Evolutionary conservation across 2,329 filamentous ascomycete genomes (phyloP).

Genomic region (Phialemoniopsis sp.): DNA sequence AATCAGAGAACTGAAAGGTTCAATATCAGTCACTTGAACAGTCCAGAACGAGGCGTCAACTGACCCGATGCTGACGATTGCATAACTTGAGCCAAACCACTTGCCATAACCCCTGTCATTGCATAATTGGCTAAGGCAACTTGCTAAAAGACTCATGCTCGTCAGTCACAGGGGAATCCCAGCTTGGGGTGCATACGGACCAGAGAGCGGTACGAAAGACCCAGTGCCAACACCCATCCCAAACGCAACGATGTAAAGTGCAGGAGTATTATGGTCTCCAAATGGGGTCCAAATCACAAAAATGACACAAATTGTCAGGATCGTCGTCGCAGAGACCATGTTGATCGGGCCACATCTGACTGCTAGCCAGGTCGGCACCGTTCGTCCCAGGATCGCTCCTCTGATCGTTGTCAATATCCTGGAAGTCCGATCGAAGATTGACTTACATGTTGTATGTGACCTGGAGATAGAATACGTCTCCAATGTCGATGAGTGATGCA

Average conservation of each 20-base stretch:
- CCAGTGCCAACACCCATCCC: conserved; percentile 22
- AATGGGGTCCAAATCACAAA: conserved; percentile 19
- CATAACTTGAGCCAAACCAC: conserved; percentile 21
- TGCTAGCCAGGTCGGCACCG: conserved; percentile 16
- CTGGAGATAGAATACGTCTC: conserved; percentile 19
- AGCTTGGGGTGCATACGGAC: conserved; percentile 7
- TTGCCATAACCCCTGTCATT: conserved; percentile 15
- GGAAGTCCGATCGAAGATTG: not conserved
- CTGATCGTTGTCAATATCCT: conserved; percentile 7
- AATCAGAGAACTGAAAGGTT: conserved; percentile 9
- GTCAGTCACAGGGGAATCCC: not conserved
- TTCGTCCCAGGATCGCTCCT: conserved; percentile 20
- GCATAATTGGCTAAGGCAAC: conserved; percentile 19
- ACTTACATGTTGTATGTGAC: conserved; percentile 24
- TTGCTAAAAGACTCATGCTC: conserved; percentile 8
- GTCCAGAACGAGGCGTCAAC: conserved; percentile 1
- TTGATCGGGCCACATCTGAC: conserved; percentile 17
- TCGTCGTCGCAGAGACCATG: conserved; percentile 16
- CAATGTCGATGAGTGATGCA: conserved; percentile 14
- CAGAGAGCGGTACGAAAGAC: conserved; percentile 19
- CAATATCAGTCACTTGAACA: no score
- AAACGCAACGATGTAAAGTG: conserved; percentile 16
- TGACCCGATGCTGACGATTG: conserved; percentile 19
- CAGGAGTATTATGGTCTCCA: conserved; percentile 11
- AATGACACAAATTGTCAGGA: conserved; percentile 15